Evolutionary conservation across 768 basidiomycete genomes (phyloP).

Genomic region (Suillus bovinus): DNA sequence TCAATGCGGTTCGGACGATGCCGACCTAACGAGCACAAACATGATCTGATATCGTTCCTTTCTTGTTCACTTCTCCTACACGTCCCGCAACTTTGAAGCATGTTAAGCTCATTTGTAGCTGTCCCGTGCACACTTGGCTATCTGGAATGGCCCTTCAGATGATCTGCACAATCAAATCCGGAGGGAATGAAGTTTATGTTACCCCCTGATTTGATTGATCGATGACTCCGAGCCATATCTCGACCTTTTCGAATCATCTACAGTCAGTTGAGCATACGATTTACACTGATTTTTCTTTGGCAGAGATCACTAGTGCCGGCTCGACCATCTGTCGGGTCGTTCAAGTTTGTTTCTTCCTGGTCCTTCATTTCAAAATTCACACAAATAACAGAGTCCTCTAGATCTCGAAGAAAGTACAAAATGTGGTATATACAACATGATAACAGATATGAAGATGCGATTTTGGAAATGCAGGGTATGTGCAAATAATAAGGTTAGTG

Average conservation of each 20-base stretch:
- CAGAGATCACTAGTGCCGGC: neutral
- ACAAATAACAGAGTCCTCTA: neutral
- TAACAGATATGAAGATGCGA: neutral
- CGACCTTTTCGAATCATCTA: neutral
- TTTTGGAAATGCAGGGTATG: constrained; percentile 10
- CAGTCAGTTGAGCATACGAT: neutral
- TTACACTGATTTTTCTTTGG: neutral
- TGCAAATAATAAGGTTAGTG: constrained; percentile 4
- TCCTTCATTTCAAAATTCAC: neutral
- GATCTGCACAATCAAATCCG: neutral
- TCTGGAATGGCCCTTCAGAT: neutral
- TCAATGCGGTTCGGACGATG: neutral
- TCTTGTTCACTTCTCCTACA: neutral
- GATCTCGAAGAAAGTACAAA: neutral
- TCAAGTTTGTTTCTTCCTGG: neutral
- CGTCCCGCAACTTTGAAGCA: neutral
- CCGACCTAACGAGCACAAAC: neutral
- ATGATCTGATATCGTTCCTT: neutral
- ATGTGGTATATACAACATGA: constrained; percentile 2
- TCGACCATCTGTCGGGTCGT: neutral
- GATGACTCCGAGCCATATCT: neutral
- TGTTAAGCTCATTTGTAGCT: neutral
- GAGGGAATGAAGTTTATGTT: too few species aligned
- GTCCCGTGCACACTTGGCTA: neutral
- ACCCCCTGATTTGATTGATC: neutral